Evolutionary conservation across 352 stramenopile genomes (phyloP).

Genomic region (Plasmopara viticola): DNA sequence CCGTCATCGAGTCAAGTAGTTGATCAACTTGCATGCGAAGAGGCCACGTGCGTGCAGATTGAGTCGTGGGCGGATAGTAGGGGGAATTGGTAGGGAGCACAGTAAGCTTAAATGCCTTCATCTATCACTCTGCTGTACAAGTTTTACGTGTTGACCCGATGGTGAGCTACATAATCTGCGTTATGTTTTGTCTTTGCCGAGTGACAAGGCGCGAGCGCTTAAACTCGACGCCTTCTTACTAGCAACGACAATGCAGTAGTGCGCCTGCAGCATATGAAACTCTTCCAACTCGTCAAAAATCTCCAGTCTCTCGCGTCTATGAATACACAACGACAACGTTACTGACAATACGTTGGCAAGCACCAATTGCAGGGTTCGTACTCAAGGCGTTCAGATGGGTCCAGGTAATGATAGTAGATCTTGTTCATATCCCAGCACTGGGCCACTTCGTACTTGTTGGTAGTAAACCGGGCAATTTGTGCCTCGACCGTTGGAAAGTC

Average conservation of each 20-base stretch:
- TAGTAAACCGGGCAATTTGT: constrained; percentile 70
- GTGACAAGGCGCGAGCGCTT: constrained; percentile 26
- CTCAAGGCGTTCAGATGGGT: constrained; percentile 53
- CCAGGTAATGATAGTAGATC: constrained; percentile 87
- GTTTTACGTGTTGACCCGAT: too few relatives aligned
- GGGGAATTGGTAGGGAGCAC: constrained; percentile 24
- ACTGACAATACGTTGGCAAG: neutral
- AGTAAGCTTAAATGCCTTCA: constrained; percentile 24
- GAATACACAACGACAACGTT: constrained; percentile 3
- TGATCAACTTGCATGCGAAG: constrained; percentile 1
- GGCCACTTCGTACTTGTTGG: constrained; percentile 54
- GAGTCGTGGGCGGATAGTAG: constrained; percentile 21
- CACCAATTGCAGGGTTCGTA: constrained; percentile 23
- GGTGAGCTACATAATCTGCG: neutral
- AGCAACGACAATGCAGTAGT: constrained; percentile 88
- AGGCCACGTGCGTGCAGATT: constrained; percentile 11
- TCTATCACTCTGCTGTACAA: neutral
- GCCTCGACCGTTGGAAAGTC: constrained; percentile 71
- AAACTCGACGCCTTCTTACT: constrained; percentile 33
- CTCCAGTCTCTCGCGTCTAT: constrained; percentile 78
- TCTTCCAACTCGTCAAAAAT: constrained; percentile 92
- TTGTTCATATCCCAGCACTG: constrained; percentile 89
- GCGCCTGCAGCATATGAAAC: constrained; percentile 86
- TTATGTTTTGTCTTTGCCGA: constrained; percentile 22
- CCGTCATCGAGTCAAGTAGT: neutral